Evolutionary conservation across 805 yeast species (phyloP), one percentile per base, ranked within the genome.

Genomic region (Saccharomyces paradoxus): DNA sequence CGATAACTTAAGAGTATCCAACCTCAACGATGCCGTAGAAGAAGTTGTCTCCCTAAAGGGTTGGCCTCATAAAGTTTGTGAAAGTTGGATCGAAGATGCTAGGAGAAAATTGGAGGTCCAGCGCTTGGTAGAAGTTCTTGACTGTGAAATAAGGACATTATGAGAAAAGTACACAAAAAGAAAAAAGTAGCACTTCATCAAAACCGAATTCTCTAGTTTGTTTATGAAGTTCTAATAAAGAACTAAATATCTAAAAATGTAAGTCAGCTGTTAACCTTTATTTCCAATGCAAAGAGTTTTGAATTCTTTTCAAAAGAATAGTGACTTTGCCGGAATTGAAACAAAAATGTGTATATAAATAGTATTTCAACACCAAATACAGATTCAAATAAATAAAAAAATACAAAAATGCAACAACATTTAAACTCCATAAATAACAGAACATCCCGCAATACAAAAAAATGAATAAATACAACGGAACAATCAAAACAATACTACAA

Each of bases 31-130:
- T 57, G 99, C 99, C 14, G 95, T 94, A 28, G 96, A 91, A 68
- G 97, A 91, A 71, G 94, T 86, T 53, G 85, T 95, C 58, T 79
- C 82, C 60, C 79, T 94, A 72, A 87, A 88, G 72, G 98, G 98
- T 46, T 89, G 96, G 96, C 81, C 94, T 41, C 84, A 95, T 78
- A 81, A 81, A 67, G 78, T 94, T 63, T 94, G 97, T 41, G 82
- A 83, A 62, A 97, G 89, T 69, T 94, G 98, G 98, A 81, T 94
- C 32, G 75, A 76, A 30, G 96, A 89, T 70, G 89, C 94, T 50
- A 84, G 97, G 77, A 86, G 84, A 75, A 86, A 95, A 69, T 75
- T 90, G 59, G 98, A 92, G 74, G 81, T 88, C 41, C 92, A 90
- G 74, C 84, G 90, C 65, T 76, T 92, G 68, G 77, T 89, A 56